Conservation (phyloP, 2,329 filamentous ascomycete genomes). For the Aaosphaeria arxii region DNA sequence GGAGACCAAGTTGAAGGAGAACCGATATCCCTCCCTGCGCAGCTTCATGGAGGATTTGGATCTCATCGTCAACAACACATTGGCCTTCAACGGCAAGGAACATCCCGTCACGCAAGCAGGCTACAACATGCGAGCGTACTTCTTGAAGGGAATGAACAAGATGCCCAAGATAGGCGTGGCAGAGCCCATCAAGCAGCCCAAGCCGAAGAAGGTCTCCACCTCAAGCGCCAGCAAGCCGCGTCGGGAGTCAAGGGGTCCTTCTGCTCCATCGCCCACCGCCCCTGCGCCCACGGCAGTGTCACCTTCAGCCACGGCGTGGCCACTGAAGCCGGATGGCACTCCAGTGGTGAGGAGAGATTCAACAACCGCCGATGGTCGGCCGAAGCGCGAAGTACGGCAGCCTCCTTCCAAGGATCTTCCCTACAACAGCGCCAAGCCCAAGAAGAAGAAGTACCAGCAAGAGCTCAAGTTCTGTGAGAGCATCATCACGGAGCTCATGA, state of each 20-base stretch:
- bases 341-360: constrained; percentile 85
- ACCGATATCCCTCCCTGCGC: constrained; percentile 66
- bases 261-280: constrained; percentile 45
- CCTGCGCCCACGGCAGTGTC: constrained; percentile 39
- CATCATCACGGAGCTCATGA: constrained; percentile 73
- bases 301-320: constrained; percentile 57
- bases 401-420: constrained; percentile 89
- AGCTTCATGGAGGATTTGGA: constrained; percentile 72
- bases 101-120: constrained; percentile 72
- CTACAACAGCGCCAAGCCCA: constrained; percentile 77
- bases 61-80: constrained; percentile 75
- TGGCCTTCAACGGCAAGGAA: constrained; percentile 75
- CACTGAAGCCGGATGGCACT: constrained; percentile 72
- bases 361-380: constrained; percentile 71
- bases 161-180: constrained; percentile 56
- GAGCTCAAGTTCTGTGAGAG: constrained; percentile 90
- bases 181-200: constrained; percentile 59
- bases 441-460: constrained; percentile 84
- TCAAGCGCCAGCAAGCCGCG: constrained; percentile 36
- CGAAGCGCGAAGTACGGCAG: constrained; percentile 90
- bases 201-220: constrained; percentile 38
- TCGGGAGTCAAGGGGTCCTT: constrained; percentile 46
- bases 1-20: constrained; percentile 72
- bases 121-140: constrained; percentile 58
- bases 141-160: constrained; percentile 59